Base-by-base conservation (phyloP, 2,329 filamentous ascomycete genomes). In the Aureobasidium lini region DNA sequence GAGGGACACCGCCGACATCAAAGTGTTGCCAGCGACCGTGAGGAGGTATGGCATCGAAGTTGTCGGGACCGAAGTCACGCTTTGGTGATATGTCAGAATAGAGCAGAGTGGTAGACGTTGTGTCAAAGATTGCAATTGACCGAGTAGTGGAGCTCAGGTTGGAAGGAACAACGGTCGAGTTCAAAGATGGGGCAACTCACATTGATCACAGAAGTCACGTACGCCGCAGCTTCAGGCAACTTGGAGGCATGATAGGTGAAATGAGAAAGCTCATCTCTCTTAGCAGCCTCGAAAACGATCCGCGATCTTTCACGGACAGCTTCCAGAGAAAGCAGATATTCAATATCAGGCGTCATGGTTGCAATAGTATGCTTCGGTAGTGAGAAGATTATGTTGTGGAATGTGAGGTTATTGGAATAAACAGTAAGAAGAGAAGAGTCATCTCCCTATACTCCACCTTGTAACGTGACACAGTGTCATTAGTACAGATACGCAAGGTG, bases 131-230 rank as follows among this genome's bases (percentile, higher is more conserved):
- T 23, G 23, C 23, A 23, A 23, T 23, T 23, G 23, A 23, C 23
- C 23, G 23, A 23, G 23, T n/a, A 29, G 2, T 3, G 11, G 2
- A n/a, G 16, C 5, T 39, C 34, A 8, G 28, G 16, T 6, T 8
- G 16, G 16, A 4, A 15, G n/a, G 23, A 23, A 23, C 23, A 23
- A 23, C 23, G 23, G 23, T 23, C 23, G 23, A 10, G 18, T 6
- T 15, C 31, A 6, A 28, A 15, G 18, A 16, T 4, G 31, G 8
- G 9, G 40, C n/a, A 7, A 68, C 79, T 65, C 76, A 92, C 91
- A 87, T 95, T 96, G 77, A 96, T 95, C 64, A 96, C 92, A 40
- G 88, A 86, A 15, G 92, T 86, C 9, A 96, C 88, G 71, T 95
- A 96, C 42, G 82, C 82, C 10, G 92, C 90, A 1, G 93, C 92